Conservation (phyloP, 768 basidiomycete species). For the Cantharellus anzutake region DNA sequence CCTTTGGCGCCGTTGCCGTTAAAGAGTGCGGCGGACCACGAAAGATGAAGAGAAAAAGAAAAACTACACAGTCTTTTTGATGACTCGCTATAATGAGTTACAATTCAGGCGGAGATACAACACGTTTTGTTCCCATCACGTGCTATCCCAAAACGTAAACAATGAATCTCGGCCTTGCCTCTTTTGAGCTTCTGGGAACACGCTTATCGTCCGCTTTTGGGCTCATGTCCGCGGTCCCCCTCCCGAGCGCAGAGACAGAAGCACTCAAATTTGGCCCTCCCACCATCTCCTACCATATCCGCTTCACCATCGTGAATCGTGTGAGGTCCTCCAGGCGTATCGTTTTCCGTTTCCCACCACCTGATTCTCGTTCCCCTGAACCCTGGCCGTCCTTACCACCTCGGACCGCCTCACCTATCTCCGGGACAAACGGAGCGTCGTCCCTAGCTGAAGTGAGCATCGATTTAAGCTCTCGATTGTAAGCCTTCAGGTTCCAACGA, state of each 20-base stretch:
- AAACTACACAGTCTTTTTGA: background rate
- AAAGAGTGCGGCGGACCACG: background rate
- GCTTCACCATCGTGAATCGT: conserved; percentile 88
- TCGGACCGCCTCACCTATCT: conserved; percentile 41
- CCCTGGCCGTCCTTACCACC: conserved; percentile 7
- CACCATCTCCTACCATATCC: conserved; percentile 39
- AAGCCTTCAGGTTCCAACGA: conserved; percentile 28
- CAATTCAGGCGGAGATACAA: background rate
- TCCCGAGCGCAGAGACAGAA: background rate
- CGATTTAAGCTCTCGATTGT: conserved; percentile 63
- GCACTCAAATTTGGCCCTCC: background rate
- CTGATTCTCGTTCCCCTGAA: conserved; percentile 10
- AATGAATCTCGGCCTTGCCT: too few species aligned
- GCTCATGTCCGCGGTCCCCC: background rate
- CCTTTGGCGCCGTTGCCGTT: background rate
- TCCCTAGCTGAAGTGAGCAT: conserved; percentile 51
- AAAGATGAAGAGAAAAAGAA: background rate
- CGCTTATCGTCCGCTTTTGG: background rate
- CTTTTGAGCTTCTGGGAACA: too few species aligned
- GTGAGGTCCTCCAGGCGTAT: conserved; percentile 77
- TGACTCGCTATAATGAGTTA: background rate
- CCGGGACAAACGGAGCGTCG: conserved; percentile 43
- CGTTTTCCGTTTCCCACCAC: conserved; percentile 29
- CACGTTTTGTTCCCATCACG: background rate
- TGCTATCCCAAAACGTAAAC: too few species aligned